A percentile compares a stretch with the other conserved stretches of the same genome.
Conservation (phyloP, 2,329 filamentous ascomycete genomes). For the Monosporascus sp. region DNA sequence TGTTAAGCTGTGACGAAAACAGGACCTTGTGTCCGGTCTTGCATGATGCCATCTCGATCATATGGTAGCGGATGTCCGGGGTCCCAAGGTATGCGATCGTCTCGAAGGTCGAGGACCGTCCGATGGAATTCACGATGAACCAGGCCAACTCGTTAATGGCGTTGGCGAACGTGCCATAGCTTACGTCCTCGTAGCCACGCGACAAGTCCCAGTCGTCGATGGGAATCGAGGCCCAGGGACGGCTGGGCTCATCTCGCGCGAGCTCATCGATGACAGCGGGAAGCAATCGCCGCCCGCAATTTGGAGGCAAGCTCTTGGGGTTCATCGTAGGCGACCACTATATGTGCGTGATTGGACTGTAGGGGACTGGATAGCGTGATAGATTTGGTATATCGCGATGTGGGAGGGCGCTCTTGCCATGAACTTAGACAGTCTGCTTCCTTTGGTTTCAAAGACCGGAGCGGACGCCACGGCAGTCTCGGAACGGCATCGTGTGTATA, state of each 20-base stretch:
- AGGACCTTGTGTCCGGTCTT: slow-evolving; percentile 19
- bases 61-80: slow-evolving; percentile 16
- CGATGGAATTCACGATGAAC: slow-evolving; percentile 11
- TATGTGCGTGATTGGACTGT: too few species aligned
- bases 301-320: background rate
- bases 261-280: slow-evolving; percentile 11
- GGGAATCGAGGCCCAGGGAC: slow-evolving; percentile 15
- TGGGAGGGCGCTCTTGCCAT: too few species aligned
- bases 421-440: too few species aligned
- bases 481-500: too few species aligned
- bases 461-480: too few species aligned
- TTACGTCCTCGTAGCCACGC: slow-evolving; percentile 18
- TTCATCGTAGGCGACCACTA: too few species aligned
- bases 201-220: slow-evolving; percentile 17
- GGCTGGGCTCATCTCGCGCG: slow-evolving; percentile 8
- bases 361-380: too few species aligned
- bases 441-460: too few species aligned
- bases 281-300: slow-evolving; percentile 9
- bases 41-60: slow-evolving; percentile 18
- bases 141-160: slow-evolving; percentile 18
- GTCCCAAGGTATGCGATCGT: slow-evolving; percentile 14
- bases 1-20: slow-evolving; percentile 18
- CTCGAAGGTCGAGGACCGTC: slow-evolving; percentile 13
- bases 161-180: slow-evolving; percentile 10
- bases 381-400: too few species aligned